Evolutionary conservation across 805 yeast species (phyloP).

Genomic region (Yamadazyma phyllophila): DNA sequence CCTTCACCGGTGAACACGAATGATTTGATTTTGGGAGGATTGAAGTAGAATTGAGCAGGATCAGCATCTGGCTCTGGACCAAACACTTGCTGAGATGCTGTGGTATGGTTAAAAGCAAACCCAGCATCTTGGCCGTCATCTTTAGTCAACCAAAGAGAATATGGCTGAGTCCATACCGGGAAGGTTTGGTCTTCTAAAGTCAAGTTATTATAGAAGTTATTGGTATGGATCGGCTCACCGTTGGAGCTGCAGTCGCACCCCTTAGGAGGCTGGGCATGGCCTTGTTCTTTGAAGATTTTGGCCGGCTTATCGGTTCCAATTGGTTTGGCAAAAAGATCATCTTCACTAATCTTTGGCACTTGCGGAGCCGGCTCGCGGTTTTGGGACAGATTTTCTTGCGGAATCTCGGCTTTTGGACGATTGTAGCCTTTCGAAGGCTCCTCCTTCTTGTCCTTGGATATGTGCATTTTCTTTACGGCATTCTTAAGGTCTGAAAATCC

Average conservation of each 20-base stretch:
- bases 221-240: slow-evolving; percentile 59
- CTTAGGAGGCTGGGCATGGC: slow-evolving; percentile 35
- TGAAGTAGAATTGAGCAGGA: slow-evolving; percentile 62
- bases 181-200: slow-evolving; percentile 62
- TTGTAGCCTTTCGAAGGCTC: neutral
- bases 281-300: slow-evolving; percentile 31
- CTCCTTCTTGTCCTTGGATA: slow-evolving; percentile 11
- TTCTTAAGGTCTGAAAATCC: slow-evolving; percentile 26
- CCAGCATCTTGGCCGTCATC: slow-evolving; percentile 51
- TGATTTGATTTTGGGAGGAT: slow-evolving; percentile 65
- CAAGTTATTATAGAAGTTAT: slow-evolving; percentile 75
- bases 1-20: slow-evolving; percentile 43
- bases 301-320: slow-evolving; percentile 47
- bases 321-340: slow-evolving; percentile 40
- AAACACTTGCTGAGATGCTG: slow-evolving; percentile 57
- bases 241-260: slow-evolving; percentile 24
- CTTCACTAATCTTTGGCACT: slow-evolving; percentile 1
- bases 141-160: slow-evolving; percentile 65
- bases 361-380: neutral
- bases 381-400: neutral
- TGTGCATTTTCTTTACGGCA: slow-evolving; percentile 15
- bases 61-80: slow-evolving; percentile 58
- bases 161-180: slow-evolving; percentile 83
- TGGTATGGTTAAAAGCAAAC: slow-evolving; percentile 64
- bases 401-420: slow-evolving; percentile 7